Evolutionary conservation across 2,329 filamentous ascomycete species (phyloP), one percentile per base, ranked within the genome.

Genomic region (Aspergillus proliferans): DNA sequence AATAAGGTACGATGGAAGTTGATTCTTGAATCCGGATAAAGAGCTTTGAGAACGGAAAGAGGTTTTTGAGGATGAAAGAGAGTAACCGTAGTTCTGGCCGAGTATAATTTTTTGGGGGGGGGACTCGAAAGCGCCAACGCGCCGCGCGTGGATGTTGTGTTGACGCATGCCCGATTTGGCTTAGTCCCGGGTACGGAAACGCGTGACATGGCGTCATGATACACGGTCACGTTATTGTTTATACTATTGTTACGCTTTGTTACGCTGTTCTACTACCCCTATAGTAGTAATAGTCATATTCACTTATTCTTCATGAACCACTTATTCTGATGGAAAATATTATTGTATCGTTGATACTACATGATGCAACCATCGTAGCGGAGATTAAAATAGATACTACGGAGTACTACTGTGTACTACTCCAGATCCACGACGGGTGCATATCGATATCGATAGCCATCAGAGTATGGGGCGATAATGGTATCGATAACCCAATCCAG

Each of bases 131-230:
- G 53, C 46, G 49, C 45, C 19, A 41, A 50, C 56, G 58, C 61
- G 59, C 56, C 50, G 54, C 62, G 62, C 61, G 59, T 65, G 55
- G 61, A 60, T 62, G 62, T 64, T 63, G 59, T 63, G 59, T 62
- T 61, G 61, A 59, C 50, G 49, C 40, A 21, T 21, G 51, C 39
- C 28, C 6, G 45, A 51, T 59, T 22, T n/a, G 57, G 61, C 45
- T 57, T 65, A 65, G 62, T 46, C 54, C 54, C 52, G 55, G 51
- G 47, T 58, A 19, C 34, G 34, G 18, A n/a, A 52, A 64, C 62
- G 61, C 61, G 61, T 63, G 45, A 45, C 48, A 40, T 18, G 18
- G 15, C 38, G 38, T 21, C 15, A 40, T 40, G 19, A 21, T 38
- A 38, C n/a, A 38, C 26, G 26, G 26, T 30, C 26, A 30, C 26